Conservation (phyloP, 257 asterid genomes). For the Gentiana dahurica region DNA sequence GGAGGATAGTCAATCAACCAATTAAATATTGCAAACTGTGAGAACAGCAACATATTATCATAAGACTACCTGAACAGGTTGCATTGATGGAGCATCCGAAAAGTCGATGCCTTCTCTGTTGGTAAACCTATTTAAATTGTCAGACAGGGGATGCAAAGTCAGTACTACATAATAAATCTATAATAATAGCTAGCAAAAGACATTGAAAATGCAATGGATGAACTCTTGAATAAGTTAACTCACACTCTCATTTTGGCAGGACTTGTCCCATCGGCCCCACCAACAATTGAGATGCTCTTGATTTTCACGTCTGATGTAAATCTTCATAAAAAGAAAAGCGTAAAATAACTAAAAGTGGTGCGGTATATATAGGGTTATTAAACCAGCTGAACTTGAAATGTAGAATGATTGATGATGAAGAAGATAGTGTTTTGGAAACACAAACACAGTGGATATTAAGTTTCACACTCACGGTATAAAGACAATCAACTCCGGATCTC, state of each 20-base stretch:
- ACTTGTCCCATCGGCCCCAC: slow-evolving; percentile 93
- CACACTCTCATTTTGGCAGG: slow-evolving; percentile 96
- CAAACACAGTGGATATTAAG: background rate
- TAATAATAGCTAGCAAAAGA: no score
- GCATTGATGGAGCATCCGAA: slow-evolving; percentile 89
- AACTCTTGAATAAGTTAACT: slow-evolving; percentile 25
- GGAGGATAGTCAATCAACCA: slow-evolving; percentile 10
- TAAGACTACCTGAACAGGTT: slow-evolving; percentile 73
- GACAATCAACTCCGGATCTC: slow-evolving; percentile 92
- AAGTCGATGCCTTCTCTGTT: slow-evolving; percentile 93
- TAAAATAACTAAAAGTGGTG: background rate
- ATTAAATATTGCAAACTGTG: slow-evolving; percentile 1
- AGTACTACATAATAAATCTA: no score
- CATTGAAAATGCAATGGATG: slow-evolving; percentile 7
- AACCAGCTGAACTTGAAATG: background rate
- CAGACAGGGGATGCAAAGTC: slow-evolving; percentile 8
- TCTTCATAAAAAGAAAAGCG: slow-evolving; percentile 24
- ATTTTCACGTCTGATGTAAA: slow-evolving; percentile 93
- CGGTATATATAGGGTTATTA: background rate
- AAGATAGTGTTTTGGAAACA: background rate
- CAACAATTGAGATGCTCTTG: slow-evolving; percentile 87
- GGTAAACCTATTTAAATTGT: slow-evolving; percentile 41
- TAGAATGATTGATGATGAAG: background rate
- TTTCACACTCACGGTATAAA: slow-evolving; percentile 74
- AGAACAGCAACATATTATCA: slow-evolving; percentile 7